Percentiles rank a stretch among this genome's conserved stretches.
Conservation (phyloP, 345 rosid species). For the Pelargonium nanum region DNA sequence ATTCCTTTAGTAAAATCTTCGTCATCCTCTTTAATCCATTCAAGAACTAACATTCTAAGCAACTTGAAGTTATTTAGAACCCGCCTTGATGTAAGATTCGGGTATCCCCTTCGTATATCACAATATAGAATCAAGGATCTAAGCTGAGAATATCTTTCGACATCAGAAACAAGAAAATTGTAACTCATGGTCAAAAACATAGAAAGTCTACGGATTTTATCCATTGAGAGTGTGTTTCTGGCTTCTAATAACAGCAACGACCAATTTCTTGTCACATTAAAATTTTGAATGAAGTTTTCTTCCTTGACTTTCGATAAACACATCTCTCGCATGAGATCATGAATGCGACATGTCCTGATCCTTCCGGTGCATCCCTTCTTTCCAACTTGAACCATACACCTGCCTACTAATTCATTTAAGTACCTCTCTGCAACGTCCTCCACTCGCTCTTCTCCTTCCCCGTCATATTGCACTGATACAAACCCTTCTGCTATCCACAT, state of each 20-base stretch:
- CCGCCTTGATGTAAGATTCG: background rate
- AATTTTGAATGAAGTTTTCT: conserved; percentile 15
- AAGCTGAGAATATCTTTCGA: too few relatives aligned
- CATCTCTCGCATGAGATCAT: conserved; percentile 29
- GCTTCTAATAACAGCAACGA: too few relatives aligned
- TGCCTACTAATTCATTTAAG: conserved; percentile 19
- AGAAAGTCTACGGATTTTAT: conserved; percentile 23
- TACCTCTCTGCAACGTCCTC: conserved; percentile 20
- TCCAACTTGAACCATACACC: conserved; percentile 27
- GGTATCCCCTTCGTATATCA: too few relatives aligned
- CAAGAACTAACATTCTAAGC: conserved; percentile 26
- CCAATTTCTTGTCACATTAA: background rate
- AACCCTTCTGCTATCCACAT: conserved; percentile 46
- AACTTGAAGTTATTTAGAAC: conserved; percentile 4
- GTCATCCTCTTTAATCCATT: background rate
- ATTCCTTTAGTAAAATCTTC: conserved; percentile 10
- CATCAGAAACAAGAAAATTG: too few relatives aligned
- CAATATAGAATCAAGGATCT: too few relatives aligned
- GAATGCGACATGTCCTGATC: conserved; percentile 24
- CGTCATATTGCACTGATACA: background rate
- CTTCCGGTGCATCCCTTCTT: conserved; percentile 14
- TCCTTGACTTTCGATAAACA: conserved; percentile 18
- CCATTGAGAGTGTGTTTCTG: background rate
- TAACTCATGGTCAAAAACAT: too few relatives aligned
- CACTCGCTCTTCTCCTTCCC: conserved; percentile 7